Evolutionary conservation across 139 green algal genomes (phyloP).

Genomic region (Tetradesmus lagerheimii): DNA sequence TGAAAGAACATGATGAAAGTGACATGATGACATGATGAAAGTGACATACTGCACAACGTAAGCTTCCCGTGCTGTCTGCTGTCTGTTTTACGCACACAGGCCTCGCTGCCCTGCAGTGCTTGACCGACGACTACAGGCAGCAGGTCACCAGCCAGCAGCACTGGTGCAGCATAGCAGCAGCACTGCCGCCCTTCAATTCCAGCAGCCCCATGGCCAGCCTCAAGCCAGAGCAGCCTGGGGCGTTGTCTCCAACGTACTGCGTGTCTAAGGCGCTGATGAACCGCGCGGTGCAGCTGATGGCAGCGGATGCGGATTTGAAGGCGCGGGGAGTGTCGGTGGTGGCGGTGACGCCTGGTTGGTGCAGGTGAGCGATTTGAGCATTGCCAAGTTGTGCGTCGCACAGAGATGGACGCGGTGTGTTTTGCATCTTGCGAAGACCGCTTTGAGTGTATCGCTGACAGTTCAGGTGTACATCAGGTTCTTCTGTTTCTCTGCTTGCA

Average conservation of each 20-base stretch:
- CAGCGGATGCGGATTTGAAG: slow-evolving; percentile 2
- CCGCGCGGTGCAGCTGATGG: slow-evolving; percentile 32
- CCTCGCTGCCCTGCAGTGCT: not conserved
- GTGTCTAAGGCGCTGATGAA: slow-evolving; percentile 42
- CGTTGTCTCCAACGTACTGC: slow-evolving; percentile 18
- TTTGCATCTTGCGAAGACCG: too few relatives aligned
- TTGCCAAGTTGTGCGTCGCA: not conserved
- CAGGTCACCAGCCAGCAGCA: not conserved
- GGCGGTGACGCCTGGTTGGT: slow-evolving; percentile 29
- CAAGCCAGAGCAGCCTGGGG: not conserved
- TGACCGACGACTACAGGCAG: slow-evolving; percentile 5
- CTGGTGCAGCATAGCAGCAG: not conserved
- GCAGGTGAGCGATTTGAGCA: slow-evolving; percentile 4
- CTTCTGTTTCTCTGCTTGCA: too few relatives aligned
- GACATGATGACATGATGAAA: too few relatives aligned
- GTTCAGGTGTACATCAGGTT: too few relatives aligned
- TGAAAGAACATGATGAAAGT: too few relatives aligned
- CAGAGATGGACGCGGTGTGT: too few relatives aligned
- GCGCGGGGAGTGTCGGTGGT: not conserved
- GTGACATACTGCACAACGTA: too few relatives aligned
- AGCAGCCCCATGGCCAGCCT: slow-evolving; percentile 32
- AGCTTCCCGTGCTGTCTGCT: too few relatives aligned
- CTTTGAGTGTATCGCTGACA: too few relatives aligned
- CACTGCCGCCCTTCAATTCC: slow-evolving; percentile 6
- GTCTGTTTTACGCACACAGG: not conserved